Conservation (phyloP, 257 asterid genomes). For the Paraleonurus japonicus region DNA sequence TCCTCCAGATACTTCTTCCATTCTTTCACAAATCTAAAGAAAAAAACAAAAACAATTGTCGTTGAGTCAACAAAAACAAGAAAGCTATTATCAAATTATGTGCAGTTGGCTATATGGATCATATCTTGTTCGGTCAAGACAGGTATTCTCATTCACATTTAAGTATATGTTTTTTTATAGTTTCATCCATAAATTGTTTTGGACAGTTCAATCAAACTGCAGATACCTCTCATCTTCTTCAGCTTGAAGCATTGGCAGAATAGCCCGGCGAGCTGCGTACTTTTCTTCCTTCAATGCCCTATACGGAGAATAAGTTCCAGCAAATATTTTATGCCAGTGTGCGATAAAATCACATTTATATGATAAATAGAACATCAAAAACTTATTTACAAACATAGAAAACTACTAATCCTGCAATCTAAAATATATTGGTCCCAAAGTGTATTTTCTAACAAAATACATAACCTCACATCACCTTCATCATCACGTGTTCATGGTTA, state of each 20-base stretch:
- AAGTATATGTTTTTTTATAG: background rate
- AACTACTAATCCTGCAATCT: background rate
- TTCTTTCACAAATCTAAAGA: slow-evolving; percentile 9
- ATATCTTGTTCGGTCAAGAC: background rate
- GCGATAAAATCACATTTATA: background rate
- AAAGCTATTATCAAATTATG: background rate
- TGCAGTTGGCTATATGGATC: background rate
- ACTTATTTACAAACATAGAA: background rate
- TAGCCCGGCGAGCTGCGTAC: slow-evolving; percentile 31
- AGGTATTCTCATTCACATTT: background rate
- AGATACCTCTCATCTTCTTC: slow-evolving; percentile 30
- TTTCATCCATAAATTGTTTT: background rate
- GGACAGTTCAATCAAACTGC: background rate
- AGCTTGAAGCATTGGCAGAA: slow-evolving; percentile 29
- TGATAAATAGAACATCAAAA: background rate
- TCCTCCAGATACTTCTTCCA: slow-evolving; percentile 64
- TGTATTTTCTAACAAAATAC: background rate
- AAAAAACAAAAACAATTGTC: background rate
- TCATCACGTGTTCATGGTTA: background rate
- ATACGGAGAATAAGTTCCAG: background rate
- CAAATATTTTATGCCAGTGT: background rate
- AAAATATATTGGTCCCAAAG: background rate
- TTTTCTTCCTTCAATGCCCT: slow-evolving; percentile 31
- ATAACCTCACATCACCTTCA: background rate
- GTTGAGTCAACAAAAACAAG: background rate